Evolutionary conservation across 805 yeast genomes (phyloP).

Genomic region (Ogataea sp.): DNA sequence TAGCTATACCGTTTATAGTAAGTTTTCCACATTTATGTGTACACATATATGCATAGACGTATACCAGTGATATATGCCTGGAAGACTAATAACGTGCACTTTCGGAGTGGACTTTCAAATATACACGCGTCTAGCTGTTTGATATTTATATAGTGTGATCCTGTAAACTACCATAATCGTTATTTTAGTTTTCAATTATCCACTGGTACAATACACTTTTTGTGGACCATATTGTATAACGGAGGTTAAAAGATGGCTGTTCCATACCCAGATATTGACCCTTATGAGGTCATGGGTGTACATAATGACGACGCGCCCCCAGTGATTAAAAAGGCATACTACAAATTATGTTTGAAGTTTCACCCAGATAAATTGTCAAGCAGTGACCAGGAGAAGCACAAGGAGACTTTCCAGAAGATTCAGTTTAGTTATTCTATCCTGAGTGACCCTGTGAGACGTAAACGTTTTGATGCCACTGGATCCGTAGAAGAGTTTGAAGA

Average conservation of each 20-base stretch:
- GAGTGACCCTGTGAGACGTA: constrained; percentile 47
- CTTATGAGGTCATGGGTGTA: constrained; percentile 48
- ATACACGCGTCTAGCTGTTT: too few species aligned
- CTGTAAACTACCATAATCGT: too few species aligned
- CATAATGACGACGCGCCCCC: constrained; percentile 32
- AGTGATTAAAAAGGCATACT: constrained; percentile 60
- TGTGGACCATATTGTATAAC: not conserved
- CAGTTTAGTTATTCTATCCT: constrained; percentile 71
- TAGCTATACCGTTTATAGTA: too few species aligned
- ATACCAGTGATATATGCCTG: too few species aligned
- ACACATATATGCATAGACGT: too few species aligned
- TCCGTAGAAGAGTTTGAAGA: constrained; percentile 31
- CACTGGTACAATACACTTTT: too few species aligned
- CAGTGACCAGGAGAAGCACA: constrained; percentile 26
- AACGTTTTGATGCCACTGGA: constrained; percentile 65
- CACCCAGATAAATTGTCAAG: constrained; percentile 62
- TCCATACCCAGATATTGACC: constrained; percentile 51
- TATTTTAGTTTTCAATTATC: too few species aligned
- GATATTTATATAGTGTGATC: too few species aligned
- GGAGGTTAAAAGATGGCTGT: too few species aligned
- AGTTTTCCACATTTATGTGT: too few species aligned
- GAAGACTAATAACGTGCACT: too few species aligned
- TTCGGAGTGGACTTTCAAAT: too few species aligned
- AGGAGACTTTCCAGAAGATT: constrained; percentile 48
- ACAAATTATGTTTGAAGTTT: constrained; percentile 49